A percentile compares a stretch with the other conserved stretches of the same genome.
phyloP scores from a whole-genome alignment of 768 basidiomycete species.

The Tulasnella sp. region DNA sequence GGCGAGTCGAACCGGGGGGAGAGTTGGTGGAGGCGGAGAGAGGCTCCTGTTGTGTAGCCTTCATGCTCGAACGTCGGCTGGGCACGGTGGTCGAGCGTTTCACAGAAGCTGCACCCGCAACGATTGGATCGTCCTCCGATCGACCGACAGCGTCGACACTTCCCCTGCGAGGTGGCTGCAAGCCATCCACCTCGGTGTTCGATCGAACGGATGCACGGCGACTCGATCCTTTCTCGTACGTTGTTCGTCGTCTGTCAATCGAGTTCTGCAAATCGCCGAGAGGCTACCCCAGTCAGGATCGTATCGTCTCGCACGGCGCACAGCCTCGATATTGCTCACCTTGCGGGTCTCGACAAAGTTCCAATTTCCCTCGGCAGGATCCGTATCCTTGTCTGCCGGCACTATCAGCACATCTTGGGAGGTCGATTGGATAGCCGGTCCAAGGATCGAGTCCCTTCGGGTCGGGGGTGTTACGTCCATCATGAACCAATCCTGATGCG shows the following conservation, averaged over 20 bases:
- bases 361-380: constrained; percentile 35
- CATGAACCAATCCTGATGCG: constrained; percentile 96
- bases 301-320: neutral
- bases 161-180: neutral
- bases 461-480: constrained; percentile 80
- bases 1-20: constrained; percentile 14
- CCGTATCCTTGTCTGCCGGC: constrained; percentile 33
- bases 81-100: constrained; percentile 30
- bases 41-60: neutral
- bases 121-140: constrained; percentile 24
- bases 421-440: constrained; percentile 25
- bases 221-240: neutral
- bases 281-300: constrained; percentile 16
- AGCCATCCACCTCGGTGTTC: constrained; percentile 13
- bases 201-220: constrained; percentile 11
- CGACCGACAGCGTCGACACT: neutral
- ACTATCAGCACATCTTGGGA: constrained; percentile 31
- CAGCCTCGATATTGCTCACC: neutral
- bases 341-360: constrained; percentile 34
- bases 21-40: neutral
- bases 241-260: constrained; percentile 15
- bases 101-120: constrained; percentile 24
- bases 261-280: constrained; percentile 13
- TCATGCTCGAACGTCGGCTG: constrained; percentile 9
- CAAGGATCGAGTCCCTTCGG: constrained; percentile 37